Percentiles rank a stretch among this genome's conserved stretches.
phyloP scores from a whole-genome alignment of 2,329 filamentous ascomycete genomes.

The Verticillium dahliae region DNA sequence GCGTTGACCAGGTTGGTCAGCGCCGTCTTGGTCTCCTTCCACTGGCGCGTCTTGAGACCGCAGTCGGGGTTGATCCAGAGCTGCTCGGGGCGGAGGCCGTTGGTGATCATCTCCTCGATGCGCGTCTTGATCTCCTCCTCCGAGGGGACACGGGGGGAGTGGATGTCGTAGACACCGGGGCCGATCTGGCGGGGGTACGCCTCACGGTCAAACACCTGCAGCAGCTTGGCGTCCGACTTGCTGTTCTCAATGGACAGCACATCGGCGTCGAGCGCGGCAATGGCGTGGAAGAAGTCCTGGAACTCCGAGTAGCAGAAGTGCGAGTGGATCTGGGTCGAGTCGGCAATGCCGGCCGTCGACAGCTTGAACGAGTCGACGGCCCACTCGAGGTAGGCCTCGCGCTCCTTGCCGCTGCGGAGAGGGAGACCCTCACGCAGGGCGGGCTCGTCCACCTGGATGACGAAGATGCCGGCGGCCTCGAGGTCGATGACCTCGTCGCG shows the following conservation, averaged over 20 bases:
- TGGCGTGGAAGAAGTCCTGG: constrained; percentile 99
- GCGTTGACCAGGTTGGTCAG: constrained; percentile 96
- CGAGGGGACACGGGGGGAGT: constrained; percentile 93
- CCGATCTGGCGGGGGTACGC: constrained; percentile 97
- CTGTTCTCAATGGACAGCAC: constrained; percentile 99
- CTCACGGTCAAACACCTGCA: constrained; percentile 97
- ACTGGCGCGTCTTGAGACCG: constrained; percentile 97
- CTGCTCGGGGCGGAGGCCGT: constrained; percentile 87
- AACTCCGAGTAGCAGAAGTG: constrained; percentile 99
- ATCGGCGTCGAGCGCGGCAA: constrained; percentile 94
- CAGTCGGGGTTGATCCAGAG: constrained; percentile 99
- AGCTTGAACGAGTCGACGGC: constrained; percentile 98
- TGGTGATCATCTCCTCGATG: constrained; percentile 95
- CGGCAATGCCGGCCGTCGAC: constrained; percentile 83
- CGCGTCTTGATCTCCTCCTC: constrained; percentile 98
- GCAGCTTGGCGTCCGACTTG: constrained; percentile 99
- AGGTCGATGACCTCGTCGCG: constrained; percentile 98
- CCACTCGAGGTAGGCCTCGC: constrained; percentile 95
- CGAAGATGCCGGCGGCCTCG: constrained; percentile 89
- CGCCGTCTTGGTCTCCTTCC: constrained; percentile 97
- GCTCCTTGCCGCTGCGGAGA: constrained; percentile 87
- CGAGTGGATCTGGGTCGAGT: constrained; percentile 98
- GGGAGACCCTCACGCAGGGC: constrained; percentile 99
- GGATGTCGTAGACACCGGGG: constrained; percentile 99
- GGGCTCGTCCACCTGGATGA: constrained; percentile 99